A percentile compares a stretch with the other conserved stretches of the same genome.
phyloP scores from a whole-genome alignment of 179 eudicot genomes.

The Beta corolliflora region DNA sequence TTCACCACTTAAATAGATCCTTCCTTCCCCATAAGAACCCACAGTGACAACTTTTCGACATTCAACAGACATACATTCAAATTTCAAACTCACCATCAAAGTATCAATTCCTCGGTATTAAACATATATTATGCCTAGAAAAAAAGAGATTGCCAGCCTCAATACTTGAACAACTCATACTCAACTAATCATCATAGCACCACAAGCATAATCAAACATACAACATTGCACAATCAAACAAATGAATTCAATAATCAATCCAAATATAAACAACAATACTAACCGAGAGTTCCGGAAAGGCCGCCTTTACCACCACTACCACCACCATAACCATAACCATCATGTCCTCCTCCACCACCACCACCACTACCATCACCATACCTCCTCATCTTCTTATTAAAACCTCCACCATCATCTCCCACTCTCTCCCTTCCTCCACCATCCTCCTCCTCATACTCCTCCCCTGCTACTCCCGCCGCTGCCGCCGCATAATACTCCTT shows the following conservation, averaged over 20 bases:
- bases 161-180: background rate
- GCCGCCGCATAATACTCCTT: constrained; percentile 24
- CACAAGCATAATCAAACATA: background rate
- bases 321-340: constrained; percentile 25
- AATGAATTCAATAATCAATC: background rate
- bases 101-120: background rate
- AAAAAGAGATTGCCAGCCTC: background rate
- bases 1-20: background rate
- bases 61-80: background rate
- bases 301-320: constrained; percentile 48
- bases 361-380: constrained; percentile 33
- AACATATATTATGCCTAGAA: background rate
- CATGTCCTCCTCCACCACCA: background rate
- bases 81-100: background rate
- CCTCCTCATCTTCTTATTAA: constrained; percentile 52
- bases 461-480: background rate
- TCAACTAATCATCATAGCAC: background rate
- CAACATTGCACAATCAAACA: no score
- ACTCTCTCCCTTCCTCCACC: constrained; percentile 41
- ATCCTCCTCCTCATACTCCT: constrained; percentile 31
- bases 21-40: background rate
- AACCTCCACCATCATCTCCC: constrained; percentile 31
- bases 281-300: constrained; percentile 49
- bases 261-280: constrained; percentile 22
- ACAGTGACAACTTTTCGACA: background rate